phyloP scores from a whole-genome alignment of 2,329 filamentous ascomycete species.

The Epichloe baconii region DNA sequence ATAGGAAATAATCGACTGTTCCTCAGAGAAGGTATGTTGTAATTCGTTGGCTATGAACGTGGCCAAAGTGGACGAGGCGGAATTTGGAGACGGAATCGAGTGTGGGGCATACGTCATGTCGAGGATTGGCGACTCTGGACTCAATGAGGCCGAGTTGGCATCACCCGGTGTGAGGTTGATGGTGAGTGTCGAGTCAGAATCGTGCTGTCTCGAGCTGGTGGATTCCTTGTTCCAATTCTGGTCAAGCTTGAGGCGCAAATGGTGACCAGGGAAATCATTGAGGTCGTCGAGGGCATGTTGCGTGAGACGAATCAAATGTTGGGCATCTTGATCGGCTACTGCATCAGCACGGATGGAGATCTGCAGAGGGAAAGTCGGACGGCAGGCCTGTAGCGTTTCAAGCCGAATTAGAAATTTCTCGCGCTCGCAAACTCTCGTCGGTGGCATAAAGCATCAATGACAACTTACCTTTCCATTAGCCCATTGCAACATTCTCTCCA shows the following conservation, averaged over 20 bases:
- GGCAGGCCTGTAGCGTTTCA: conserved; percentile 53
- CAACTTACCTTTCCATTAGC: conserved; percentile 66
- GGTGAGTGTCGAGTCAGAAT: conserved; percentile 45
- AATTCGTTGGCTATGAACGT: conserved; percentile 69
- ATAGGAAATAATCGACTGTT: conserved; percentile 73
- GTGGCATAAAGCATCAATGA: not conserved
- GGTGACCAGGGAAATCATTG: conserved; percentile 76
- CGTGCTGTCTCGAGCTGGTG: conserved; percentile 21
- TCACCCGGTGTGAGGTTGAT: conserved; percentile 57
- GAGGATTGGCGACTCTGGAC: conserved; percentile 56
- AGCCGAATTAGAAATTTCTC: not conserved
- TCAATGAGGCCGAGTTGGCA: conserved; percentile 47
- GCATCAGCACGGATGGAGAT: conserved; percentile 62
- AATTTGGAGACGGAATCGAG: conserved; percentile 51
- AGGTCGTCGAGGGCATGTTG: conserved; percentile 78
- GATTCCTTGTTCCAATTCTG: conserved; percentile 10
- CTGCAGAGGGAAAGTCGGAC: conserved; percentile 74
- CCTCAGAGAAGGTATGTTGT: conserved; percentile 68
- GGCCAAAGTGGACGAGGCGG: conserved; percentile 60
- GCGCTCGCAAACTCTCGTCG: not conserved
- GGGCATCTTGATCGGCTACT: conserved; percentile 53
- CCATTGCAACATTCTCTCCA: conserved; percentile 80
- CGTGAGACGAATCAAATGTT: conserved; percentile 63
- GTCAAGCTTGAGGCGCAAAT: conserved; percentile 43
- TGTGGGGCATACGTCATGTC: conserved; percentile 66